phyloP scores from a whole-genome alignment of 129 eudicot genomes.

The Flaveria robusta region DNA sequence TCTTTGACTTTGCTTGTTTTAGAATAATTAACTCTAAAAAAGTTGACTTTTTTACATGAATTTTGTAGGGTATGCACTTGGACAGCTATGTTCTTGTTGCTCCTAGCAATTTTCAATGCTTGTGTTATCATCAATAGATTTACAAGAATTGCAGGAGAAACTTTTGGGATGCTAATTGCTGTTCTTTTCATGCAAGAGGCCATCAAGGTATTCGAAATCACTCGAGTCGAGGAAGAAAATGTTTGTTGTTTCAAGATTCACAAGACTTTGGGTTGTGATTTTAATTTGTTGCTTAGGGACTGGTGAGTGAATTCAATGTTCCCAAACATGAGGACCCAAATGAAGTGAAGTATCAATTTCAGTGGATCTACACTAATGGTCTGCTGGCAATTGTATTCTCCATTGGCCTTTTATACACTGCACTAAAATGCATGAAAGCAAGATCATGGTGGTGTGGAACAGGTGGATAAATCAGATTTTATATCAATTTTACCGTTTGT shows the following conservation, averaged over 20 bases:
- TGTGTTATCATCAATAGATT: conserved; percentile 52
- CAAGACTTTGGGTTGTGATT: background rate
- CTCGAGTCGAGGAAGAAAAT: background rate
- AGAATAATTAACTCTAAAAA: background rate
- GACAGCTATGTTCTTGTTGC: conserved; percentile 57
- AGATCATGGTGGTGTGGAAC: conserved; percentile 65
- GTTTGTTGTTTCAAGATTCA: conserved; percentile 1
- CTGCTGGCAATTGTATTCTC: conserved; percentile 52
- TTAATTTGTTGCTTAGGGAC: conserved; percentile 36
- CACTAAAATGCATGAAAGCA: conserved; percentile 57
- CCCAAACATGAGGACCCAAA: conserved; percentile 42
- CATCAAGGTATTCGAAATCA: conserved; percentile 43
- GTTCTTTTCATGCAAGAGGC: conserved; percentile 53
- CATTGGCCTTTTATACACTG: conserved; percentile 57
- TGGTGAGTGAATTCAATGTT: conserved; percentile 52
- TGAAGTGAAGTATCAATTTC: conserved; percentile 45
- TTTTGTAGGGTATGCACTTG: conserved; percentile 63
- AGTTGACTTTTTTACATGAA: background rate
- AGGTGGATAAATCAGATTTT: conserved; percentile 21
- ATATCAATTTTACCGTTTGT: background rate
- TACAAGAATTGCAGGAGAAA: conserved; percentile 63
- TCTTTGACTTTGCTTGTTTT: background rate
- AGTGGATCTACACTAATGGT: conserved; percentile 63
- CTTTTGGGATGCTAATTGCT: conserved; percentile 64
- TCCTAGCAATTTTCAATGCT: conserved; percentile 55